A percentile compares a stretch with the other conserved stretches of the same genome.
phyloP scores from a whole-genome alignment of 306 rosid genomes.

The Alnus glutinosa region DNA sequence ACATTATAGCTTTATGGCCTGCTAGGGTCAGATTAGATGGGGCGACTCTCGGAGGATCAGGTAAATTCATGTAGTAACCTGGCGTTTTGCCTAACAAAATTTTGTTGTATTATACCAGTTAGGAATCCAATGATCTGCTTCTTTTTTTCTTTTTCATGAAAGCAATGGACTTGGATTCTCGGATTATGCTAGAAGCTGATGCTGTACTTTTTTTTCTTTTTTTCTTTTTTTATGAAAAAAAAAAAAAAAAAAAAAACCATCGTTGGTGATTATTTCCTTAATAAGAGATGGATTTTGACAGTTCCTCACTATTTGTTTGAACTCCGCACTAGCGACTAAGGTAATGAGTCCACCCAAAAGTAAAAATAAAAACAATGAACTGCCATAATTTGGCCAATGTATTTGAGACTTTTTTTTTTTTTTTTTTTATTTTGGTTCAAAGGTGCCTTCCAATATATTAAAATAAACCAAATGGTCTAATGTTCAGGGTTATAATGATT shows the following conservation, averaged over 20 bases:
- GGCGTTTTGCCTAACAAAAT: neutral
- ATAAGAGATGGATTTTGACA: neutral
- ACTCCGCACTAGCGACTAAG: neutral
- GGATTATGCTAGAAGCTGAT: neutral
- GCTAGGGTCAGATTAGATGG: neutral
- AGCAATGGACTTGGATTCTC: neutral
- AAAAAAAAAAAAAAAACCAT: neutral
- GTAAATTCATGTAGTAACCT: conserved; percentile 5
- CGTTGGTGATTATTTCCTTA: neutral
- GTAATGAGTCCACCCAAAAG: too few relatives aligned
- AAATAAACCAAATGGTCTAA: too few relatives aligned
- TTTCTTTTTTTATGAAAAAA: too few relatives aligned
- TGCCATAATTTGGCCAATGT: too few relatives aligned
- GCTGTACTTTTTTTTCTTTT: neutral
- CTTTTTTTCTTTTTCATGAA: neutral
- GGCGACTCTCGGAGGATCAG: conserved; percentile 8
- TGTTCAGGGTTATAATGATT: too few relatives aligned
- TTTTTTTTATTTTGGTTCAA: too few relatives aligned
- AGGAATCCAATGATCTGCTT: neutral
- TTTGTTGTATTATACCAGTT: neutral
- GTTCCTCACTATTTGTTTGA: neutral
- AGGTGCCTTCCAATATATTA: too few relatives aligned
- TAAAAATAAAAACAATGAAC: too few relatives aligned
- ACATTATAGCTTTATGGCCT: conserved; percentile 50
- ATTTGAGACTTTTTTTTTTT: too few relatives aligned